Conservation (phyloP, 805 yeast genomes). For the Metschnikowia reukaufii region DNA sequence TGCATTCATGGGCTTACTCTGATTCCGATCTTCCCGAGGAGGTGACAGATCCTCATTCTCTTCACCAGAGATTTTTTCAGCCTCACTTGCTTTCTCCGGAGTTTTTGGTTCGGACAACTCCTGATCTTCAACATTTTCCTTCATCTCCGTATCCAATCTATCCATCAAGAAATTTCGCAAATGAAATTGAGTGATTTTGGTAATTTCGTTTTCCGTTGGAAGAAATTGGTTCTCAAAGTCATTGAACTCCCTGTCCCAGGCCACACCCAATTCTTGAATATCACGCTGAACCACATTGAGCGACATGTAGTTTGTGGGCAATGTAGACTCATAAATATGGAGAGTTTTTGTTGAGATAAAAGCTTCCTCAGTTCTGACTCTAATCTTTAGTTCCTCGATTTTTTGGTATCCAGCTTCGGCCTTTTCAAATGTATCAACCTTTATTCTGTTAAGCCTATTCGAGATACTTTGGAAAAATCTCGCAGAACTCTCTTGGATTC, state of each 20-base stretch:
- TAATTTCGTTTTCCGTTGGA: slow-evolving; percentile 91
- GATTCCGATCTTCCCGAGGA: not conserved
- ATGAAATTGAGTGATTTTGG: slow-evolving; percentile 86
- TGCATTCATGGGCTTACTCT: not conserved
- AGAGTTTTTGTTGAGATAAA: slow-evolving; percentile 47
- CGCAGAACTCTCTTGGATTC: slow-evolving; percentile 52
- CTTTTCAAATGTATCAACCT: slow-evolving; percentile 67
- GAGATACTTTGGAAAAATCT: slow-evolving; percentile 72
- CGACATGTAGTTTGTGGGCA: slow-evolving; percentile 65
- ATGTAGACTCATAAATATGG: slow-evolving; percentile 51
- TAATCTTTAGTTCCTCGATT: slow-evolving; percentile 56
- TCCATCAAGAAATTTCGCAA: slow-evolving; percentile 71
- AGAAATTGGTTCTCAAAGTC: slow-evolving; percentile 75
- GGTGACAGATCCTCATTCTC: not conserved
- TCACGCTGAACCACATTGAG: slow-evolving; percentile 68
- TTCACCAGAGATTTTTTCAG: not conserved
- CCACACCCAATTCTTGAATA: slow-evolving; percentile 77
- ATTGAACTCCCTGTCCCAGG: slow-evolving; percentile 82
- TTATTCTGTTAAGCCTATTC: slow-evolving; percentile 72
- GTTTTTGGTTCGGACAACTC: not conserved
- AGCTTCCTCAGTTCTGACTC: slow-evolving; percentile 51
- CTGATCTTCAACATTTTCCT: slow-evolving; percentile 9
- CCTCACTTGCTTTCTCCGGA: not conserved
- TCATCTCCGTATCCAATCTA: slow-evolving; percentile 31
- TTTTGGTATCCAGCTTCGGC: slow-evolving; percentile 64